Evolutionary conservation across 768 basidiomycete species (phyloP), one percentile per base, ranked within the genome.

Genomic region (Leucocoprinus leucothites): DNA sequence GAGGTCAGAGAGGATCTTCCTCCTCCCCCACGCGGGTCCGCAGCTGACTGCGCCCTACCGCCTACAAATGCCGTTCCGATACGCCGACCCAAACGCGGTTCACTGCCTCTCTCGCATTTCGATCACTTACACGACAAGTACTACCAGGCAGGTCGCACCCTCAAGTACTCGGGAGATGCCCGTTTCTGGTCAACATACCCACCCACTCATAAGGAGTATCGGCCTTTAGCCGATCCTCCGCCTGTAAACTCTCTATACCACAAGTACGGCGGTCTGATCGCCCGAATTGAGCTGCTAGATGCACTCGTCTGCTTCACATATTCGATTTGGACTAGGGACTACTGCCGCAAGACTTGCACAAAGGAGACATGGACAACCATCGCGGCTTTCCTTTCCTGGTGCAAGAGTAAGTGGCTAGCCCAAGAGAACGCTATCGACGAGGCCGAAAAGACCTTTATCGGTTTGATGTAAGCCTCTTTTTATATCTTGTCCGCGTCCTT

Each of bases 221-320:
- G 79, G 16, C 80, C 87, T 6, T 72, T 91, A 11, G 67, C 74
- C 3, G 75, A 81, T 60, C 87, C 90, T 2, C 87, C 88, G 5
- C 74, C 79, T 4, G 77, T 81, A 9, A 79, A 79, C 58, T 89
- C 89, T 0, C 71, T 80, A 35, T 92, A 92, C 67, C 85, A 90
- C 67, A 87, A 85, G 65, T 78, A 83, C 59, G 89, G 87, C 18
- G 83, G 84, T 19, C 71, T 89, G 59, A 86, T 92, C 64, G 87
- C 88, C 25, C 81, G 88, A 22, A 77, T 92, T 18, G 91, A 92
- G 66, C 84, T 89, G 45, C 71, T 91, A 38, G 90, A 94, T 68
- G 87, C 91, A 41, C 79, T 93, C 54, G 74, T 93, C 41, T 88
- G 87, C 70, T 94, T 93, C 71, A 82, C 87, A 3, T 94, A 91